These are phyloP conservation scores for Termitomyces sp. DNA, from an alignment of 768 basidiomycete species.

Conservation along the genomic window DNA sequence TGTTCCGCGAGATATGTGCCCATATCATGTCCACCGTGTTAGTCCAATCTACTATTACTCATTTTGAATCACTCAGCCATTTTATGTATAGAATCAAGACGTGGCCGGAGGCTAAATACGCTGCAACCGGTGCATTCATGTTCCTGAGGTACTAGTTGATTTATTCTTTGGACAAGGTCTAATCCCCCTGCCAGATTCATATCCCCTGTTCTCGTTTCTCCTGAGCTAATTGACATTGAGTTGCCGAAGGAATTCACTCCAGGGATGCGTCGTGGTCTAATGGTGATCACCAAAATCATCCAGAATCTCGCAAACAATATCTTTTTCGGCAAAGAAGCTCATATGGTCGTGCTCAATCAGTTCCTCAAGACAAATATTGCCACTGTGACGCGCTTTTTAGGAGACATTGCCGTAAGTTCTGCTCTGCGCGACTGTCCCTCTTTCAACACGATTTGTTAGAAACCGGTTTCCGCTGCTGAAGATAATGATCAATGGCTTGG, in stretches of 20 bases:
- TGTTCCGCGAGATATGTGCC: slow-evolving; percentile 82
- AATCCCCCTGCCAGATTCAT: slow-evolving; percentile 59
- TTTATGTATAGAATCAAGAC: slow-evolving; percentile 39
- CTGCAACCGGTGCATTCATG: slow-evolving; percentile 85
- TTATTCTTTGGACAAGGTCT: background rate
- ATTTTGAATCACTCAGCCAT: slow-evolving; percentile 1
- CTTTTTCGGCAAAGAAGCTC: slow-evolving; percentile 85
- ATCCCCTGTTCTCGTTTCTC: slow-evolving; percentile 84
- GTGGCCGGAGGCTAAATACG: slow-evolving; percentile 78
- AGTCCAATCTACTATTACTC: slow-evolving; percentile 20
- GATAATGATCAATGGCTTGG: slow-evolving; percentile 69
- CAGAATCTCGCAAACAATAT: slow-evolving; percentile 95
- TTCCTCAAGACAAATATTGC: slow-evolving; percentile 69
- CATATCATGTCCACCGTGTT: slow-evolving; percentile 79
- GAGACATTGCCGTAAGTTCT: slow-evolving; percentile 59
- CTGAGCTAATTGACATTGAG: slow-evolving; percentile 80
- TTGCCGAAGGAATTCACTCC: slow-evolving; percentile 54
- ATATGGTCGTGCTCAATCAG: slow-evolving; percentile 76
- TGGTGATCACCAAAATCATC: slow-evolving; percentile 86
- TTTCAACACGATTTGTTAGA: slow-evolving; percentile 19
- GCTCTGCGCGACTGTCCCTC: background rate
- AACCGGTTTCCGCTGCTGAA: slow-evolving; percentile 35
- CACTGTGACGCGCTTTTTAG: slow-evolving; percentile 71
- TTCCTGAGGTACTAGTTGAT: slow-evolving; percentile 60
- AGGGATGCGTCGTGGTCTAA: slow-evolving; percentile 69